Evolutionary conservation across 331 rosid genomes (phyloP).

Genomic region (Saraca asoca): DNA sequence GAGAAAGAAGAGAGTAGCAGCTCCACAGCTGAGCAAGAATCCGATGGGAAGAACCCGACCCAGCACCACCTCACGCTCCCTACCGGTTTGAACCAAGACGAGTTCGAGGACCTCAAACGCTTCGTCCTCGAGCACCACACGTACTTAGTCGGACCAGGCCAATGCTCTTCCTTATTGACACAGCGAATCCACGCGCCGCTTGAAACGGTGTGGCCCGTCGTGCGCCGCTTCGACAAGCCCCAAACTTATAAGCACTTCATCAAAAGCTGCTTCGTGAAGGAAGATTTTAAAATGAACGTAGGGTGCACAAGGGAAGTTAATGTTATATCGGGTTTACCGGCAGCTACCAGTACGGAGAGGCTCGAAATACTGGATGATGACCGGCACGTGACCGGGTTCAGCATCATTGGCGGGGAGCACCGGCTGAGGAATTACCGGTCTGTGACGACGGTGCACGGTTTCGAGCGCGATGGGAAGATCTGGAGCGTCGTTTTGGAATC

Average conservation of each 20-base stretch:
- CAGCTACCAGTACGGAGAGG: slow-evolving; percentile 84
- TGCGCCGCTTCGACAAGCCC: slow-evolving; percentile 81
- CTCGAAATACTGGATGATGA: slow-evolving; percentile 79
- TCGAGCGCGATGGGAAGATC: slow-evolving; percentile 66
- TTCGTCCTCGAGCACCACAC: slow-evolving; percentile 65
- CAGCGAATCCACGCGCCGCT: slow-evolving; percentile 75
- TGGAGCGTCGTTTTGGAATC: slow-evolving; percentile 84
- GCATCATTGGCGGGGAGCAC: slow-evolving; percentile 92
- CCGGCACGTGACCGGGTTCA: slow-evolving; percentile 76
- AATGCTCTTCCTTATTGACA: slow-evolving; percentile 84
- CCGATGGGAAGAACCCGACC: slow-evolving; percentile 31
- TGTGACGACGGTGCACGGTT: slow-evolving; percentile 69
- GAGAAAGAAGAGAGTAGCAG: slow-evolving; percentile 50
- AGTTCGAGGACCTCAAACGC: slow-evolving; percentile 56
- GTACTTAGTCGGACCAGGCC: slow-evolving; percentile 53
- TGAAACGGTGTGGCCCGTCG: slow-evolving; percentile 70
- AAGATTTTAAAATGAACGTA: slow-evolving; percentile 51
- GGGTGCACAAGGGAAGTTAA: slow-evolving; percentile 90
- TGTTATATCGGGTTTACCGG: slow-evolving; percentile 95
- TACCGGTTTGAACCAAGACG: slow-evolving; percentile 48
- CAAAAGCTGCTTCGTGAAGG: slow-evolving; percentile 68
- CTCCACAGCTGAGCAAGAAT: slow-evolving; percentile 47
- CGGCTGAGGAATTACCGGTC: slow-evolving; percentile 83
- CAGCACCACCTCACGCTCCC: slow-evolving; percentile 53
- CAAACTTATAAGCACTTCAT: slow-evolving; percentile 95